Base-by-base conservation (phyloP, 345 rosid genomes). In the Sisymbrium altissimum region DNA sequence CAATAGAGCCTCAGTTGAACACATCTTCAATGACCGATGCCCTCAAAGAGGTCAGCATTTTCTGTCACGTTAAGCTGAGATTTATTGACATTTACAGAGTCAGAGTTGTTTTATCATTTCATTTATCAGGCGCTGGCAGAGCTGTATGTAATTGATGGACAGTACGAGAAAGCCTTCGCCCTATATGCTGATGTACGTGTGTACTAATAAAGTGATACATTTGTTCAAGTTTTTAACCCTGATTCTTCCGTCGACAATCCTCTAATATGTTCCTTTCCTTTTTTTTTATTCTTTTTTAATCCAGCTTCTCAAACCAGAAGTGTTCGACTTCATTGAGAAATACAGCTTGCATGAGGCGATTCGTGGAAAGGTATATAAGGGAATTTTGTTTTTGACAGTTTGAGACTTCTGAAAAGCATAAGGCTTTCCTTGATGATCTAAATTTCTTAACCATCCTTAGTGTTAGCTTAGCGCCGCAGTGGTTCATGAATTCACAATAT, bases 131-230 rank as follows among this genome's bases (percentile, higher is more conserved):
- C 93, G 15, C 84, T 92, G 59, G 98, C 98, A 23, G 99, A 96
- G 83, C 79, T 96, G 70, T 96, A 87, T 80, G 91, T 88, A 63
- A 79, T 92, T 72, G 86, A 88, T 82, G 95, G 95, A 78, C 98
- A 92, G 73, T 83, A 81, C 72, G 90, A 92, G 87, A 90, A 86
- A 80, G 97, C 98, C 40, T 90, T 87, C 83, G 80, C 93, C 67
- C 83, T 92, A 8, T 92, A 86, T 84, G 98, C 99, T 75, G 99
- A 96, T 86, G 99, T 96, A 88, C 82, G 99, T 85, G 68, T 79
- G 40, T 49, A 15, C 62, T 64, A 36, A 63, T 32, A 64, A 62
- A 68, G 50, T 45, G 55, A n/a, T 39, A 30, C 50, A 29, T 29
- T 13, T 64, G 55, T 43, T 33, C 14, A 55, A 45, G 4, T 70